A percentile compares a stretch with the other conserved stretches of the same genome.
These are phyloP conservation scores for Xylariaceae sp. DNA, from an alignment of 2,329 filamentous ascomycete species.

Conservation along the genomic window DNA sequence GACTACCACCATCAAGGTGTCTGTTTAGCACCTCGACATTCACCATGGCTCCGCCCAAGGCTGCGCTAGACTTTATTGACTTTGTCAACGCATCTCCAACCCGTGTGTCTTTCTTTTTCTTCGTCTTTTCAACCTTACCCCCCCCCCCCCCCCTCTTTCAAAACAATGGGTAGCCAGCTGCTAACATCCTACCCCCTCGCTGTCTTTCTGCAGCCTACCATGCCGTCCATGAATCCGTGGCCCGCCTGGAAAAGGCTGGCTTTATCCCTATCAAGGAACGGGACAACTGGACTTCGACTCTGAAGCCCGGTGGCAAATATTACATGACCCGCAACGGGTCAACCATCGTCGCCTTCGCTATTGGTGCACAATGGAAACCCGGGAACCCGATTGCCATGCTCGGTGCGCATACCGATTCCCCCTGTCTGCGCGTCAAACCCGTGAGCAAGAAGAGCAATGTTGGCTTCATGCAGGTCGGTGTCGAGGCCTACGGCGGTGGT, in stretches of 20 bases:
- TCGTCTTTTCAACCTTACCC: not conserved
- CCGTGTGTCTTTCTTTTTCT: slow-evolving; percentile 47
- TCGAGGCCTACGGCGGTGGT: slow-evolving; percentile 94
- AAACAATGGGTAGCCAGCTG: slow-evolving; percentile 15
- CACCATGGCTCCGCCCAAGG: slow-evolving; percentile 48
- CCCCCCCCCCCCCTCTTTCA: slow-evolving; percentile 1
- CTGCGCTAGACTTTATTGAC: slow-evolving; percentile 78
- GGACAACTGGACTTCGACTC: slow-evolving; percentile 75
- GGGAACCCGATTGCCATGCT: slow-evolving; percentile 91
- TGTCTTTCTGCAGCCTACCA: slow-evolving; percentile 68
- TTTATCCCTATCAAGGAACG: slow-evolving; percentile 87
- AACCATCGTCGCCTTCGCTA: slow-evolving; percentile 86
- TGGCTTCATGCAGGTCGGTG: slow-evolving; percentile 89
- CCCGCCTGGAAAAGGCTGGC: slow-evolving; percentile 72
- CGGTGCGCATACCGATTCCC: slow-evolving; percentile 93
- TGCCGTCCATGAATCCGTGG: slow-evolving; percentile 73
- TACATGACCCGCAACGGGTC: slow-evolving; percentile 91
- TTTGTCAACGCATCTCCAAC: slow-evolving; percentile 94
- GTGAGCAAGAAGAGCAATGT: slow-evolving; percentile 82
- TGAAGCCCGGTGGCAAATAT: slow-evolving; percentile 88
- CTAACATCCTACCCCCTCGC: too few relatives aligned
- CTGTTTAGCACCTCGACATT: slow-evolving; percentile 19
- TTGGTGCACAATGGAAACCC: slow-evolving; percentile 84
- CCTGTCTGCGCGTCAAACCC: slow-evolving; percentile 86
- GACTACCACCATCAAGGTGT: not conserved